Evolutionary conservation across 116 monocot genomes (phyloP).

Genomic region (Posidonia oceanica): DNA sequence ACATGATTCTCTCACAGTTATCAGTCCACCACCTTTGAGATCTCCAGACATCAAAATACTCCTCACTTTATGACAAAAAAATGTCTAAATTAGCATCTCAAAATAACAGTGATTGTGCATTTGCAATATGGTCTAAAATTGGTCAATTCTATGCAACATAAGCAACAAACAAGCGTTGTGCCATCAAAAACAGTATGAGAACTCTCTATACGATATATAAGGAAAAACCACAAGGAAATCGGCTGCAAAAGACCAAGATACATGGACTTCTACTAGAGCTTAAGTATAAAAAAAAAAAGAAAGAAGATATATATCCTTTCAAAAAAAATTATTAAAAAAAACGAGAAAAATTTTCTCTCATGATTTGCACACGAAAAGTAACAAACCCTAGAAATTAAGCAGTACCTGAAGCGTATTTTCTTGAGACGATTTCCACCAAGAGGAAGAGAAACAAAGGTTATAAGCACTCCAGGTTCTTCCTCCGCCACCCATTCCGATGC

Average conservation of each 20-base stretch:
- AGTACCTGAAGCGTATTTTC: constrained; percentile 13
- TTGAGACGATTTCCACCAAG: constrained; percentile 8
- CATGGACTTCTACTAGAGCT: too few relatives aligned
- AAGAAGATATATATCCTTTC: not conserved
- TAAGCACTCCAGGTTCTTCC: constrained; percentile 10
- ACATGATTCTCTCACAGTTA: constrained; percentile 7
- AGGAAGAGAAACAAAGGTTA: constrained; percentile 12
- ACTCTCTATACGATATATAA: too few relatives aligned
- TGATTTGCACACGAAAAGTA: too few relatives aligned
- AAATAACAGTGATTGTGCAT: too few relatives aligned
- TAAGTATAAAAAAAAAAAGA: too few relatives aligned
- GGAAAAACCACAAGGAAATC: too few relatives aligned
- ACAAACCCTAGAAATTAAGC: too few relatives aligned
- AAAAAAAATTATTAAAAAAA: not conserved
- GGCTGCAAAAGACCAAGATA: too few relatives aligned
- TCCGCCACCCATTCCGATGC: constrained; percentile 8
- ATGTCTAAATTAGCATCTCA: too few relatives aligned
- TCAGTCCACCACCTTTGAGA: constrained; percentile 8
- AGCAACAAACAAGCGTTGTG: not conserved
- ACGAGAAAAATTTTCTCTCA: not conserved
- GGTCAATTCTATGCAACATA: too few relatives aligned
- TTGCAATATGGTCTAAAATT: too few relatives aligned
- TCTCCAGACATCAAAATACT: constrained; percentile 4
- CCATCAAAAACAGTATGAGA: not conserved
- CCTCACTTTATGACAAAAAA: not conserved